Conservation (phyloP, 129 eudicot species). For the Kitagawia praeruptora region DNA sequence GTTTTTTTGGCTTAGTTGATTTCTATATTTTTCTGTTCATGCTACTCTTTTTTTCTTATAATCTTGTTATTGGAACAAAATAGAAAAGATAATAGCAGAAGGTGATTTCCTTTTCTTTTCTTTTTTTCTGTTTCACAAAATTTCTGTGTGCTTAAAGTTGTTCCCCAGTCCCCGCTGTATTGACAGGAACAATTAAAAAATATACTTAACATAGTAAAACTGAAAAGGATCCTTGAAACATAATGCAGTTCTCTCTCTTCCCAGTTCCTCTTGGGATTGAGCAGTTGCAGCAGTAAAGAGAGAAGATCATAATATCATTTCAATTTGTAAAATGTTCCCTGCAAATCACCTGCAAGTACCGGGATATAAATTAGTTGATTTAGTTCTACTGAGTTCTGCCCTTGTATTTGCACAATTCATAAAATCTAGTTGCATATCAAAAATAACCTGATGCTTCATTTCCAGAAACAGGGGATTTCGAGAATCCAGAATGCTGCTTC, state of each 20-base stretch:
- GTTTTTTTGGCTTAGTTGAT: no score
- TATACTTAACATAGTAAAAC: slow-evolving; percentile 6
- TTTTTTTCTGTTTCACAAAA: slow-evolving; percentile 4
- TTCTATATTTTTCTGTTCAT: no score
- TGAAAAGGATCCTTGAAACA: slow-evolving; percentile 17
- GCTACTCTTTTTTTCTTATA: neutral
- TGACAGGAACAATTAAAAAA: slow-evolving; percentile 29
- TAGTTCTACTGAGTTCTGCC: neutral
- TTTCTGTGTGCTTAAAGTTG: slow-evolving; percentile 42
- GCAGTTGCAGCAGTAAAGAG: slow-evolving; percentile 17
- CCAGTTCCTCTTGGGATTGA: slow-evolving; percentile 1
- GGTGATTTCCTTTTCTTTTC: neutral
- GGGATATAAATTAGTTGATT: neutral
- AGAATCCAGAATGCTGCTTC: slow-evolving; percentile 36
- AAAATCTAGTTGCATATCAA: neutral
- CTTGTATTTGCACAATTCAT: neutral
- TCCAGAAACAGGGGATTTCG: slow-evolving; percentile 27
- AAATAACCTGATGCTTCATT: slow-evolving; percentile 12
- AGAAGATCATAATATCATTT: neutral
- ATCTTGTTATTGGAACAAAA: neutral
- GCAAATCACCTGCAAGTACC: slow-evolving; percentile 6
- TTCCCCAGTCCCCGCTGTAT: slow-evolving; percentile 47
- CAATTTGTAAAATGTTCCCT: slow-evolving; percentile 21
- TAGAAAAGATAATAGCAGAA: neutral
- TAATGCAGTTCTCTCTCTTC: neutral